phyloP scores from a whole-genome alignment of 1,139 yeast species.

The Diutina pseudorugosa region DNA sequence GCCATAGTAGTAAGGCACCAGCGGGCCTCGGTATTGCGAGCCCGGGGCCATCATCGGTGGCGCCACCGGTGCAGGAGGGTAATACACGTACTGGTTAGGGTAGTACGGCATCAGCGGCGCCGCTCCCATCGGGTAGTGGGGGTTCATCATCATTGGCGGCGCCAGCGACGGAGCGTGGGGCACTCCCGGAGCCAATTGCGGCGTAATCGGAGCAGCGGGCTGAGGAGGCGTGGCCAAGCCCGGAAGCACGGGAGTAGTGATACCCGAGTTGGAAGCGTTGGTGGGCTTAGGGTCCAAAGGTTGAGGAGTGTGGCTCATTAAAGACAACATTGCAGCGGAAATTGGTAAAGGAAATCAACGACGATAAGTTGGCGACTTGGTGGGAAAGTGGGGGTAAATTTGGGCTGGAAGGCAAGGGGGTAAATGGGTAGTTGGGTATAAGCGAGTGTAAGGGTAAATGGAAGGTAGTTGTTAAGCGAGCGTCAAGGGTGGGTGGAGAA shows the following conservation, averaged over 20 bases:
- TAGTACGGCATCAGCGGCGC: not conserved
- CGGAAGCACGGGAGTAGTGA: constrained; percentile 1
- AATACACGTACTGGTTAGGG: constrained; percentile 3
- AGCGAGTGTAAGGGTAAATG: not conserved
- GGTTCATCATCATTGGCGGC: not conserved
- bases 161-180: constrained; percentile 1
- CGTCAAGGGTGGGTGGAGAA: constrained; percentile 4
- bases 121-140: not conserved
- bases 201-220: not conserved
- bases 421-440: not conserved
- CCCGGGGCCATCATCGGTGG: constrained; percentile 2
- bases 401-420: too few species aligned
- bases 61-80: constrained; percentile 2
- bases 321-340: not conserved
- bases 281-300: not conserved
- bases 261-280: not conserved
- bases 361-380: not conserved
- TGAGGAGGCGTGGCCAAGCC: not conserved
- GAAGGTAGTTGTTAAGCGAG: constrained; percentile 3
- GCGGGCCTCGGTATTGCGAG: not conserved
- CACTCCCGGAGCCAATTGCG: constrained; percentile 1
- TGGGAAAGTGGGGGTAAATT: not conserved
- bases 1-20: not conserved
- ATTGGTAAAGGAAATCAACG: not conserved
- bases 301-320: constrained; percentile 2